A percentile compares a stretch with the other conserved stretches of the same genome.
These are phyloP conservation scores for Ceratocystis lukuohia DNA, from an alignment of 2,329 filamentous ascomycete species.

Conservation along the genomic window DNA sequence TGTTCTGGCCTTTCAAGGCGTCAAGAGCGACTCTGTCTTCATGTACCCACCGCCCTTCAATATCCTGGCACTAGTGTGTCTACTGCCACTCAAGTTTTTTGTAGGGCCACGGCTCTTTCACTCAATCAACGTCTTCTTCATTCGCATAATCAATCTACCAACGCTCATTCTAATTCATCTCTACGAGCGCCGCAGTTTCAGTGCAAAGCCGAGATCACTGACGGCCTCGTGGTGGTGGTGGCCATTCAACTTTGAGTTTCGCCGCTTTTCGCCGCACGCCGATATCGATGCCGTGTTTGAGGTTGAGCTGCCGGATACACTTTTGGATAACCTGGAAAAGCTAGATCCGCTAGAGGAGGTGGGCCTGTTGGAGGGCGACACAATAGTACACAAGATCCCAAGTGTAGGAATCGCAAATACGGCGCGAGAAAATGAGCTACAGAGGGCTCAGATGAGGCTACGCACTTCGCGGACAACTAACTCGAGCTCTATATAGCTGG, in stretches of 20 bases:
- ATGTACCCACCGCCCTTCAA: slow-evolving; percentile 59
- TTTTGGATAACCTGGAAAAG: slow-evolving; percentile 27
- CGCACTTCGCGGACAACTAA: slow-evolving; percentile 6
- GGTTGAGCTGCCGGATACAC: slow-evolving; percentile 37
- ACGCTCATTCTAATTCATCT: slow-evolving; percentile 47
- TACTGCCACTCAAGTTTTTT: slow-evolving; percentile 53
- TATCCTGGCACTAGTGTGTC: slow-evolving; percentile 46
- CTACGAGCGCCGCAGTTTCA: slow-evolving; percentile 45
- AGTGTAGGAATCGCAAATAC: background rate
- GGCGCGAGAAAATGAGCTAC: background rate
- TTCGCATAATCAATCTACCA: slow-evolving; percentile 50
- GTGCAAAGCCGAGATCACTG: background rate
- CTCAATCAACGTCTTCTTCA: slow-evolving; percentile 53
- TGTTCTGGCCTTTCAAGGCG: slow-evolving; percentile 59
- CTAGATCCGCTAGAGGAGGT: slow-evolving; percentile 27
- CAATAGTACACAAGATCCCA: slow-evolving; percentile 23
- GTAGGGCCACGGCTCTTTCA: slow-evolving; percentile 53
- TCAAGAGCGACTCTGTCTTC: slow-evolving; percentile 59
- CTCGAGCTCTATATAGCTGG: background rate
- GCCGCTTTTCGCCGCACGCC: slow-evolving; percentile 40
- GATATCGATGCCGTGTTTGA: slow-evolving; percentile 49
- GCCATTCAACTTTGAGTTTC: slow-evolving; percentile 33
- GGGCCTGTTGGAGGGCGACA: slow-evolving; percentile 26
- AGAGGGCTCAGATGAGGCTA: slow-evolving; percentile 9
- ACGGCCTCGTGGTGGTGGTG: slow-evolving; percentile 19